A percentile compares a stretch with the other conserved stretches of the same genome.
Conservation (phyloP, 805 yeast species). For the Lipomyces japonicus region DNA sequence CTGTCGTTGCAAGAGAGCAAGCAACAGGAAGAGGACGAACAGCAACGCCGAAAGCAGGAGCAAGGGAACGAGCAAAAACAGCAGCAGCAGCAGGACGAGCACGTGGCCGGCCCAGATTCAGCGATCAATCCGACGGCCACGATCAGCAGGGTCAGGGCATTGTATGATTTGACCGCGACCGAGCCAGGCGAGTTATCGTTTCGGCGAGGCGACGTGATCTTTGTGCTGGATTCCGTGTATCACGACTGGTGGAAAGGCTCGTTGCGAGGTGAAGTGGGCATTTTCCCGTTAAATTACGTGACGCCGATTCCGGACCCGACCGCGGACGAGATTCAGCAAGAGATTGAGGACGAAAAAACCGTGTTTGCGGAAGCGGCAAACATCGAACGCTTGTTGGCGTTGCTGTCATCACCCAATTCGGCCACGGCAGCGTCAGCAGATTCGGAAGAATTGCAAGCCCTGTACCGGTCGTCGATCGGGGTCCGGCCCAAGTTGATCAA, state of each 20-base stretch:
- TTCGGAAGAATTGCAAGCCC: conserved; percentile 63
- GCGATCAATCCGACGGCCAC: conserved; percentile 32
- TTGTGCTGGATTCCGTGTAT: conserved; percentile 81
- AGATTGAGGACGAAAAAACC: conserved; percentile 48
- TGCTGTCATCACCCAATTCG: conserved; percentile 44
- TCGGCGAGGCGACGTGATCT: conserved; percentile 79
- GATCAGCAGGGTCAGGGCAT: conserved; percentile 70
- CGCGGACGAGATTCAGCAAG: conserved; percentile 53
- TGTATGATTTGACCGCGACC: conserved; percentile 71
- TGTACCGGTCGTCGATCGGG: conserved; percentile 69
- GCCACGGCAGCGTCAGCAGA: conserved; percentile 42
- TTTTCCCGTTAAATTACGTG: conserved; percentile 90
- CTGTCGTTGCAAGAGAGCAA: conserved; percentile 62
- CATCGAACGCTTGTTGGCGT: conserved; percentile 65
- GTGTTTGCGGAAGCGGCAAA: conserved; percentile 55
- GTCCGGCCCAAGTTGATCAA: conserved; percentile 71
- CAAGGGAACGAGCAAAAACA: conserved; percentile 11
- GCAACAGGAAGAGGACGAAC: conserved; percentile 5
- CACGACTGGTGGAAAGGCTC: conserved; percentile 97
- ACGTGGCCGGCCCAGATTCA: not conserved
- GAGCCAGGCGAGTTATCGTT: conserved; percentile 89
- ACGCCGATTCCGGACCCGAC: conserved; percentile 68
- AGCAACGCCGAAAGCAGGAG: conserved; percentile 1
- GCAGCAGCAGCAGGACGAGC: conserved; percentile 8
- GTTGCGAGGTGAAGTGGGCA: conserved; percentile 72